phyloP scores from a whole-genome alignment of 106 monocot genomes.

The Dendrobium chrysotoxum region DNA sequence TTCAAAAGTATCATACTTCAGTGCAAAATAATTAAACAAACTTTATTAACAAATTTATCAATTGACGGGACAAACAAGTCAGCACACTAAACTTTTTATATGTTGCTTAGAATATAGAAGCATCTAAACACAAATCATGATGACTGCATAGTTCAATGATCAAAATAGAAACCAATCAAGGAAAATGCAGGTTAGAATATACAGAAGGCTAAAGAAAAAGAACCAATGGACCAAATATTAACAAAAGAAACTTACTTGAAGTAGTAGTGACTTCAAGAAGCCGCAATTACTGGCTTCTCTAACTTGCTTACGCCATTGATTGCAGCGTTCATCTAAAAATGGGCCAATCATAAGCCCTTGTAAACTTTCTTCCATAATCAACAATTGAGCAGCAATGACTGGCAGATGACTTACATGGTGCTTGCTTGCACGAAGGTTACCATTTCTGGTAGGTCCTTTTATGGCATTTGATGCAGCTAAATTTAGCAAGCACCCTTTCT shows the following conservation, averaged over 20 bases:
- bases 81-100: background rate
- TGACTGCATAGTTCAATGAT: background rate
- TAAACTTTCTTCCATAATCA: slow-evolving; percentile 74
- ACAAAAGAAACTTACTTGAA: slow-evolving; percentile 57
- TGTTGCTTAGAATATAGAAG: background rate
- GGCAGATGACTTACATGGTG: slow-evolving; percentile 37
- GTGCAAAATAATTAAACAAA: background rate
- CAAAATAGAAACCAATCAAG: background rate
- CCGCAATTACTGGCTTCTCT: slow-evolving; percentile 44
- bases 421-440: slow-evolving; percentile 32
- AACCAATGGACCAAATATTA: background rate
- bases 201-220: background rate
- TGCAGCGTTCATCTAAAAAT: slow-evolving; percentile 35
- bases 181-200: background rate
- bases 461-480: slow-evolving; percentile 47
- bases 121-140: background rate
- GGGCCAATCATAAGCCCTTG: slow-evolving; percentile 51
- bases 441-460: slow-evolving; percentile 47
- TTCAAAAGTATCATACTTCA: background rate
- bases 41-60: background rate
- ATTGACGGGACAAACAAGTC: background rate
- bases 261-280: slow-evolving; percentile 49
- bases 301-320: slow-evolving; percentile 48
- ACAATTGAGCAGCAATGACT: slow-evolving; percentile 57
- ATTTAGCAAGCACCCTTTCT: slow-evolving; percentile 82